A percentile compares a stretch with the other conserved stretches of the same genome.
These are phyloP conservation scores for Skeletonema grethae DNA, from an alignment of 108 stramenopile species.

Conservation along the genomic window DNA sequence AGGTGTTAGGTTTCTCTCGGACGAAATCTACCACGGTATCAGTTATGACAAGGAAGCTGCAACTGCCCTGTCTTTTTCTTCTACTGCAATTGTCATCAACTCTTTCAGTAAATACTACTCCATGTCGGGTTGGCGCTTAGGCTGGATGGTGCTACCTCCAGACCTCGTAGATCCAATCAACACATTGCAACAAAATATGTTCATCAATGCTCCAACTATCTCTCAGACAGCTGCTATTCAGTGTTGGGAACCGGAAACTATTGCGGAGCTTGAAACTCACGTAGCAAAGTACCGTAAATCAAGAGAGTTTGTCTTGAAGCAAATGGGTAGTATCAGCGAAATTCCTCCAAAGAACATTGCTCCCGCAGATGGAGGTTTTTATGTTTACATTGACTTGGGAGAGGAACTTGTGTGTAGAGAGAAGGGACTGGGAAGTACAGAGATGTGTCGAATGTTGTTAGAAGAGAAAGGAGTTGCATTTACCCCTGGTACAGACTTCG, in stretches of 20 bases:
- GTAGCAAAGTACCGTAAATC: constrained; percentile 73
- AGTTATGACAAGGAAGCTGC: constrained; percentile 83
- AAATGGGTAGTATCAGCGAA: constrained; percentile 49
- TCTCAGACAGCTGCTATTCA: constrained; percentile 85
- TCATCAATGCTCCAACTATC: constrained; percentile 93
- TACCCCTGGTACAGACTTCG: constrained; percentile 93
- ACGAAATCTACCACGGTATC: constrained; percentile 96
- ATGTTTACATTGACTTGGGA: constrained; percentile 87
- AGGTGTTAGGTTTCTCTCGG: constrained; percentile 84
- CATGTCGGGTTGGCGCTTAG: constrained; percentile 94
- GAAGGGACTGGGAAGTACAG: constrained; percentile 57
- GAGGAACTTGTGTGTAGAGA: constrained; percentile 56
- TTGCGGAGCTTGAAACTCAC: constrained; percentile 76
- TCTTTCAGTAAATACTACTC: constrained; percentile 94
- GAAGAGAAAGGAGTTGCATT: constrained; percentile 87
- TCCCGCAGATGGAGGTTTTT: constrained; percentile 92
- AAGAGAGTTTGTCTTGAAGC: constrained; percentile 61
- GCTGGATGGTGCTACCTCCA: constrained; percentile 90
- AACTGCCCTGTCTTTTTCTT: constrained; percentile 76
- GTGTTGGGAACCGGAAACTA: constrained; percentile 79
- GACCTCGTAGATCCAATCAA: constrained; percentile 73
- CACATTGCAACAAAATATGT: constrained; percentile 91
- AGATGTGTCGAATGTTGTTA: constrained; percentile 68
- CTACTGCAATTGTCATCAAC: constrained; percentile 85
- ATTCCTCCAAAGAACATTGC: constrained; percentile 61